Evolutionary conservation across 2,329 filamentous ascomycete species (phyloP).

Genomic region (Monosporascus sp.): DNA sequence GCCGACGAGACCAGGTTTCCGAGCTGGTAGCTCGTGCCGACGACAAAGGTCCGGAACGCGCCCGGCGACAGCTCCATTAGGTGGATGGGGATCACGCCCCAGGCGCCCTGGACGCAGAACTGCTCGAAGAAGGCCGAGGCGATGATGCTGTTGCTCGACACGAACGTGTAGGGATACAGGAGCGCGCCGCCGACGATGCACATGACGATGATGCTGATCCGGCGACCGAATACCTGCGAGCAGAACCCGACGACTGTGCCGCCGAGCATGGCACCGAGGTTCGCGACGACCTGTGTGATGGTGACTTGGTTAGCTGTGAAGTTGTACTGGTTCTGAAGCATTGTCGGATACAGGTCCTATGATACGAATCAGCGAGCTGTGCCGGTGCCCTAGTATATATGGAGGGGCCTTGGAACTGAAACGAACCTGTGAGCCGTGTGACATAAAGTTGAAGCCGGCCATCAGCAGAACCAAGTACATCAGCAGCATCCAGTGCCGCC

Average conservation of each 20-base stretch:
- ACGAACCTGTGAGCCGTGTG: constrained; percentile 57
- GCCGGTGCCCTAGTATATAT: not conserved
- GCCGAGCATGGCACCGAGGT: constrained; percentile 65
- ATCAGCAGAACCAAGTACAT: constrained; percentile 80
- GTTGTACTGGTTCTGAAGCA: constrained; percentile 51
- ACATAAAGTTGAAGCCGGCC: constrained; percentile 92
- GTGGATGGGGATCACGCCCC: constrained; percentile 73
- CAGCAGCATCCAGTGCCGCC: constrained; percentile 74
- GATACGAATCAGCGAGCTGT: constrained; percentile 4
- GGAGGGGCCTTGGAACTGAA: not conserved
- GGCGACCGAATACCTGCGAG: constrained; percentile 64
- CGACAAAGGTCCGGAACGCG: constrained; percentile 67
- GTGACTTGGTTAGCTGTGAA: constrained; percentile 54
- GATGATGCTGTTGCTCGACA: constrained; percentile 57
- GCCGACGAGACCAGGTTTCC: constrained; percentile 69
- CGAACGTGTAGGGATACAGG: constrained; percentile 78
- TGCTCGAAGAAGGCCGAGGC: constrained; percentile 82
- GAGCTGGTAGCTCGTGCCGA: constrained; percentile 70
- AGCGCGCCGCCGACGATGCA: constrained; percentile 65
- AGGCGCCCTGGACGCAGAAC: constrained; percentile 72
- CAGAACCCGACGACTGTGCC: constrained; percentile 62
- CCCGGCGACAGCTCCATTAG: constrained; percentile 72
- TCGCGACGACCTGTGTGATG: constrained; percentile 66
- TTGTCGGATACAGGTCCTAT: constrained; percentile 54
- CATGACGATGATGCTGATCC: constrained; percentile 63